Base-by-base conservation (phyloP, 352 stramenopile species). In the Blastocystis sp. region DNA sequence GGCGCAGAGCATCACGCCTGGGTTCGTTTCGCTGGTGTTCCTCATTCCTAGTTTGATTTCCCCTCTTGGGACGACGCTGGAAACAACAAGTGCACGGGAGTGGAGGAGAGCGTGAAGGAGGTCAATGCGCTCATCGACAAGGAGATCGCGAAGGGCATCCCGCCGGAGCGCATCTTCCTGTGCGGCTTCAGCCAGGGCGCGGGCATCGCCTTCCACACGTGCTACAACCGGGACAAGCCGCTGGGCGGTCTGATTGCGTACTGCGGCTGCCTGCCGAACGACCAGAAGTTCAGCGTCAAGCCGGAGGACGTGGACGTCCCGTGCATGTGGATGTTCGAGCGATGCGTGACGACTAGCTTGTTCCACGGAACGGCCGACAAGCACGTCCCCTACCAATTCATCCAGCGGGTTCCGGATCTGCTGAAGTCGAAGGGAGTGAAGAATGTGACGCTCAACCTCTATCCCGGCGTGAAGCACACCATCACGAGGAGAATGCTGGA, bases 121-220 rank as follows among this genome's bases (percentile, higher is more conserved):
- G 57, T 84, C 21, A 69, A 84, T 28, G 48, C 45, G 57, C 45
- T 84, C 54, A 84, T 84, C 42, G 24, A 69, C 24, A 84, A 84
- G 74, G 74, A 84, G 42, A 57, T 84, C 3, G 57, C 68, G 40
- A 38, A 64, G 43, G 87, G 87, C 76, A 38, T 84, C 2, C 52
- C 65, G 54, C 74, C 52, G 14, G 45, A 62, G 21, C 34, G 66
- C n/a, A 69, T 84, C 11, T 69, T 84, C 66, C 74, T 84, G 59
- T 84, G 74, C n/a, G 74, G 74, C 10, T 84, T 84, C 52, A 84
- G 74, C n/a, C 74, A 84, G 61, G 74, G 74, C 2, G 74, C 74
- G 38, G 74, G 74, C 28, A 70, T 84, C 34, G 74, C 74, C 24
- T 43, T 84, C 42, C 52, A 84, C 21, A 38, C 74, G 1, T 54